These are phyloP conservation scores for Stentor coeruleus DNA, from an alignment of 73 alveolate genomes.

Conservation along the genomic window DNA sequence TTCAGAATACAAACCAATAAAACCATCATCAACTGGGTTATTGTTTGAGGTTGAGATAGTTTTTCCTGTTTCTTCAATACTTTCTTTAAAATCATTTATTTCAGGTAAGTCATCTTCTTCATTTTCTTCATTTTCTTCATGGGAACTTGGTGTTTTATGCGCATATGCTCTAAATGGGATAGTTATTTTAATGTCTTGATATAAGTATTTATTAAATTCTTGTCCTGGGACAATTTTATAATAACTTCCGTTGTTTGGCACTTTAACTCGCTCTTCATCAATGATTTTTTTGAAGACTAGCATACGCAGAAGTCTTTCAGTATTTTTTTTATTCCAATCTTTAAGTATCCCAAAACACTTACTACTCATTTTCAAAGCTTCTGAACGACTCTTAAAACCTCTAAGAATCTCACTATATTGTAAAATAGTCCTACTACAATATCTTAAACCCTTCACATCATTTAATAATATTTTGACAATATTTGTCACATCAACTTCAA, in stretches of 20 bases:
- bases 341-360: background rate
- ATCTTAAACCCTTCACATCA: background rate
- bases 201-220: no score
- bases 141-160: no score
- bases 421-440: background rate
- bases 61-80: no score
- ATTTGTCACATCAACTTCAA: constrained; percentile 31
- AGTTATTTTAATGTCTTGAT: no score
- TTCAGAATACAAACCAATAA: no score
- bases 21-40: no score
- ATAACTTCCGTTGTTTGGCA: background rate
- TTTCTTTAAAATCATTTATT: no score
- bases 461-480: constrained; percentile 35
- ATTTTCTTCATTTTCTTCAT: no score
- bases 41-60: no score
- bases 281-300: no score
- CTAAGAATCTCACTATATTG: background rate
- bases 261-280: background rate
- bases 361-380: background rate
- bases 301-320: background rate
- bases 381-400: background rate
- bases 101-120: no score
- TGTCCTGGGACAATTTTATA: background rate
- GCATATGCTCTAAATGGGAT: no score
- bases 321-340: background rate